phyloP scores from a whole-genome alignment of 495 filamentous ascomycete species.

The Peziza echinospora region DNA sequence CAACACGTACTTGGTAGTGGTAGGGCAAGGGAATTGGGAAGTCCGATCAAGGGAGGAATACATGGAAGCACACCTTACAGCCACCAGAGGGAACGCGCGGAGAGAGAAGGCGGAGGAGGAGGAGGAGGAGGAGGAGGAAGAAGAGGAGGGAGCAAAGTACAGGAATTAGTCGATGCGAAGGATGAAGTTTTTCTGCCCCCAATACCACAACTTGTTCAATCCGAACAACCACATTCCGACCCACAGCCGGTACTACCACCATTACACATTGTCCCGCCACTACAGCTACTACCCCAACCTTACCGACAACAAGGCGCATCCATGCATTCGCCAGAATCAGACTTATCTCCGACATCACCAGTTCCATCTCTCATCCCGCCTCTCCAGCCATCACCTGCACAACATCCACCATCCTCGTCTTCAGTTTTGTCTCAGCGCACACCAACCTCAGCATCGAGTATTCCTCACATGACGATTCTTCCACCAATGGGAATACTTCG shows the following conservation, averaged over 20 bases:
- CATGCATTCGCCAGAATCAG: too few species aligned
- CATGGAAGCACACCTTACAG: not conserved
- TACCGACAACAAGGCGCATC: too few species aligned
- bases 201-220: too few species aligned
- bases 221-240: too few species aligned
- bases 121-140: too few species aligned
- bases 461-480: not conserved
- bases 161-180: too few species aligned
- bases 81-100: not conserved
- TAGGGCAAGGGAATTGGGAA: conserved; percentile 23
- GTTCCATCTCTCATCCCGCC: conserved; percentile 21
- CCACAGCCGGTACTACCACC: too few species aligned
- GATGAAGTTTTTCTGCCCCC: too few species aligned
- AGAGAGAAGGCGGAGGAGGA: too few species aligned
- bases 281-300: too few species aligned
- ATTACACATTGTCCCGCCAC: too few species aligned
- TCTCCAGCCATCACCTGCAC: conserved; percentile 1
- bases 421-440: not conserved
- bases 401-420: not conserved
- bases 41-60: conserved; percentile 14
- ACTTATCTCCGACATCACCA: conserved; percentile 30
- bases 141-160: too few species aligned
- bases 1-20: conserved; percentile 42
- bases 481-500: not conserved
- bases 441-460: not conserved